These are phyloP conservation scores for Evansstolkia leycettana DNA, from an alignment of 495 filamentous ascomycete species.

Conservation along the genomic window DNA sequence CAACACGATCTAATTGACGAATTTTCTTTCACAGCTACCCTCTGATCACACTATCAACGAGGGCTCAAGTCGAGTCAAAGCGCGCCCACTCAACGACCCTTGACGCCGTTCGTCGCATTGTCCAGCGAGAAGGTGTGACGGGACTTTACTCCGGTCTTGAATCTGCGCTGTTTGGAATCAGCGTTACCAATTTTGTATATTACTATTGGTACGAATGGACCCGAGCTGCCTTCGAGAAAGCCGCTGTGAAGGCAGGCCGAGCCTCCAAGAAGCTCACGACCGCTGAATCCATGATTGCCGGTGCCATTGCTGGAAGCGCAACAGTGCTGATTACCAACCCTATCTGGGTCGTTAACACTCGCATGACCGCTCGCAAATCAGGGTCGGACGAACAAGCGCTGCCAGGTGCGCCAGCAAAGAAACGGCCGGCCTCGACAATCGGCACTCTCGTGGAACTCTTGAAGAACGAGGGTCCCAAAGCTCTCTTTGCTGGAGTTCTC, in stretches of 20 bases:
- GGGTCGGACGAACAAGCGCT: conserved; percentile 39
- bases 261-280: conserved; percentile 76
- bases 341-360: conserved; percentile 97
- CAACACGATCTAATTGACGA: conserved; percentile 6
- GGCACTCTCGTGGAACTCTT: conserved; percentile 67
- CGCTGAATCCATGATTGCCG: conserved; percentile 82
- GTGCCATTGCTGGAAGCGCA: conserved; percentile 86
- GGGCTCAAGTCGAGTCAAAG: conserved; percentile 95
- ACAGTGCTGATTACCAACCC: conserved; percentile 95
- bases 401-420: conserved; percentile 30
- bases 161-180: conserved; percentile 91
- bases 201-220: conserved; percentile 99
- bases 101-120: conserved; percentile 71
- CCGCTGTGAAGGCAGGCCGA: conserved; percentile 62
- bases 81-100: conserved; percentile 72
- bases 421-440: conserved; percentile 55
- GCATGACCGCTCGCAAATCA: conserved; percentile 82
- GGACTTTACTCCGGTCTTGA: conserved; percentile 85
- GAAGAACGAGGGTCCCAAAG: conserved; percentile 64
- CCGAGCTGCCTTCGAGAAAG: conserved; percentile 73
- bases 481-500: conserved; percentile 84
- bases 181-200: conserved; percentile 98
- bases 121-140: conserved; percentile 76
- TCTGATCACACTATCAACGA: conserved; percentile 92
- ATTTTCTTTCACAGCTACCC: conserved; percentile 56